Conservation (phyloP, 148 eudicot genomes). For the Pouteria glomerata region DNA sequence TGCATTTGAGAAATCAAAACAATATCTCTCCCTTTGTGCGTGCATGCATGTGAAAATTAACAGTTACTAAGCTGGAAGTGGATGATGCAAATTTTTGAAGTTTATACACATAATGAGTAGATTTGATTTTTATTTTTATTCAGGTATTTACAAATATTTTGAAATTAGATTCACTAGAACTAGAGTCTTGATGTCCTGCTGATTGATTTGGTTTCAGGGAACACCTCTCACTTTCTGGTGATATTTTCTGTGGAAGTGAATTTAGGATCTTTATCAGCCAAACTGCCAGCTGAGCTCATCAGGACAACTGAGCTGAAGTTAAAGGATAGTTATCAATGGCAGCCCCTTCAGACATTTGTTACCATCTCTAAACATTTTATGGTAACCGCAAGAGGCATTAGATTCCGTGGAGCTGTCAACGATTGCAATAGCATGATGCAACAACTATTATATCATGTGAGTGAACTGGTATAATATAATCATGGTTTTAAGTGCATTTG, state of each 20-base stretch:
- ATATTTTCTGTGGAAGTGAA: conserved; percentile 76
- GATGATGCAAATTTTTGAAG: not conserved
- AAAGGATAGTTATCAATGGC: conserved; percentile 70
- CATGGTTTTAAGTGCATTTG: not conserved
- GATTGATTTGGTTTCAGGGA: conserved; percentile 39
- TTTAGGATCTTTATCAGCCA: conserved; percentile 62
- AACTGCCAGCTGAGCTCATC: conserved; percentile 62
- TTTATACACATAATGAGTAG: not conserved
- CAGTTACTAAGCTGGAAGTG: no score
- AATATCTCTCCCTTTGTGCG: no score
- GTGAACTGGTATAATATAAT: conserved; percentile 11
- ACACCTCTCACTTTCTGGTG: conserved; percentile 56
- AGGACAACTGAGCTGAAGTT: conserved; percentile 74
- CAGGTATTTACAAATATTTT: no score
- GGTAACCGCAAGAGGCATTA: conserved; percentile 74
- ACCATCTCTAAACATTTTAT: conserved; percentile 68
- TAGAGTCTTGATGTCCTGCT: not conserved
- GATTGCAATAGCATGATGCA: conserved; percentile 68
- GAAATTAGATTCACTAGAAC: not conserved
- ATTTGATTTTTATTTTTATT: not conserved
- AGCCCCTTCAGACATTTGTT: conserved; percentile 80
- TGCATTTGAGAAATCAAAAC: no score
- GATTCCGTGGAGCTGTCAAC: conserved; percentile 61
- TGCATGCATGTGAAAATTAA: no score
- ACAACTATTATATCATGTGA: conserved; percentile 63